These are phyloP conservation scores for Uronychia binucleata DNA, from an alignment of 73 alveolate species.

Conservation along the genomic window DNA sequence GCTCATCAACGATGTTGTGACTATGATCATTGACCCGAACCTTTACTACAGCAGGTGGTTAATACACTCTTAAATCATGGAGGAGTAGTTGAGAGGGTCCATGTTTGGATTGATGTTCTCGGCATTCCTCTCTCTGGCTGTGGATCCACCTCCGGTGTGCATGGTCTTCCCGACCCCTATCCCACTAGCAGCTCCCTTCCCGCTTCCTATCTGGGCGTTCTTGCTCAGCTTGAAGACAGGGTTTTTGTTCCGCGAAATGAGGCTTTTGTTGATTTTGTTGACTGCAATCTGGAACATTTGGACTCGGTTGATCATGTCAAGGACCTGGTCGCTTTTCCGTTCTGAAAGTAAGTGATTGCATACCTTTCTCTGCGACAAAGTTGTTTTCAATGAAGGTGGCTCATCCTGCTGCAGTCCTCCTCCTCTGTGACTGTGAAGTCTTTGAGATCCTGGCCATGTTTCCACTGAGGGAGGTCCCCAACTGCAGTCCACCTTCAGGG, in stretches of 20 bases:
- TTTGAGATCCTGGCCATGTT: background rate
- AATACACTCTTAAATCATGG: background rate
- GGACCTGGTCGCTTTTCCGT: constrained; percentile 16
- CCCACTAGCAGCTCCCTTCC: background rate
- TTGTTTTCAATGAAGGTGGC: background rate
- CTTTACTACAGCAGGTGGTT: constrained; percentile 64
- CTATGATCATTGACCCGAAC: constrained; percentile 54
- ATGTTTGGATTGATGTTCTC: background rate
- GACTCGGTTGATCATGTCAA: constrained; percentile 58
- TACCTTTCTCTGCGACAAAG: background rate
- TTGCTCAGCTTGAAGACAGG: constrained; percentile 45
- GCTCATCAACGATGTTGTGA: constrained; percentile 44
- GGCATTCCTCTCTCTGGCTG: background rate
- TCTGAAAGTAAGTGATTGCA: background rate
- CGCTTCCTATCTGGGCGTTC: background rate
- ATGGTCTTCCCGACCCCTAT: background rate
- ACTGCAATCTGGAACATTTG: constrained; percentile 65
- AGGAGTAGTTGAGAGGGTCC: background rate
- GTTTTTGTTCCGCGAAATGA: constrained; percentile 27
- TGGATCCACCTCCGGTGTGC: background rate
- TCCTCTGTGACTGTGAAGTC: background rate
- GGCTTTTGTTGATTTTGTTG: constrained; percentile 51
- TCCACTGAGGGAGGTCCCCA: background rate
- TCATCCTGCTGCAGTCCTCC: background rate
- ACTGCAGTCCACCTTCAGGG: background rate